Percentiles rank a stretch among this genome's conserved stretches.
phyloP scores from a whole-genome alignment of 1,284 basidiomycete species.

The Ceratobasidium sp. region DNA sequence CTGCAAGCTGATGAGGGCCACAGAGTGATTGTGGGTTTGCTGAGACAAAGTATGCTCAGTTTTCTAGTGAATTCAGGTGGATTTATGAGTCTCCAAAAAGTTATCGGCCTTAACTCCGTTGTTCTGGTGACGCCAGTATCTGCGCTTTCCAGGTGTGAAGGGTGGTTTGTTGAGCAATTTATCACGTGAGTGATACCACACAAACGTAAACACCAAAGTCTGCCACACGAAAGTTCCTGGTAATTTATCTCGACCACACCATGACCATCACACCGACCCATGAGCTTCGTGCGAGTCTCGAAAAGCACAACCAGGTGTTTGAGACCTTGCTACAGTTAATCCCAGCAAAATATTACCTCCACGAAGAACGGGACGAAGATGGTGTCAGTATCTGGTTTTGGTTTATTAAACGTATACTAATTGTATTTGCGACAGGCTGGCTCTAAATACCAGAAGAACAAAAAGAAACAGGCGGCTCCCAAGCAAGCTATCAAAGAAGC shows the following conservation, averaged over 20 bases:
- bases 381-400: conserved; percentile 51
- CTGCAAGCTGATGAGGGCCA: too few relatives aligned
- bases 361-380: conserved; percentile 70
- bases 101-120: neutral
- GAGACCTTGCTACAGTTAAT: conserved; percentile 82
- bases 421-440: conserved; percentile 49
- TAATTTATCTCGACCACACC: conserved; percentile 6
- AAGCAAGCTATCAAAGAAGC: conserved; percentile 88
- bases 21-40: too few relatives aligned
- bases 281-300: conserved; percentile 69
- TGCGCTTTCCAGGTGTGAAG: neutral
- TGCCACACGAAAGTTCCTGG: conserved; percentile 34
- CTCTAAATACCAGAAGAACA: conserved; percentile 87
- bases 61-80: too few relatives aligned
- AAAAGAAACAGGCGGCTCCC: conserved; percentile 79
- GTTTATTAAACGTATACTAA: conserved; percentile 44
- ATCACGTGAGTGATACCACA: conserved; percentile 8
- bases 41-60: too few relatives aligned
- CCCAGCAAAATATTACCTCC: conserved; percentile 85
- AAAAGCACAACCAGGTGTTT: conserved; percentile 83
- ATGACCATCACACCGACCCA: conserved; percentile 52
- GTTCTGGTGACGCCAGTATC: neutral
- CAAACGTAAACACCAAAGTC: neutral
- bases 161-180: neutral
- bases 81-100: too few relatives aligned